Evolutionary conservation across 805 yeast species (phyloP), one percentile per base, ranked within the genome.

Genomic region (Metschnikowia cerradonensis): DNA sequence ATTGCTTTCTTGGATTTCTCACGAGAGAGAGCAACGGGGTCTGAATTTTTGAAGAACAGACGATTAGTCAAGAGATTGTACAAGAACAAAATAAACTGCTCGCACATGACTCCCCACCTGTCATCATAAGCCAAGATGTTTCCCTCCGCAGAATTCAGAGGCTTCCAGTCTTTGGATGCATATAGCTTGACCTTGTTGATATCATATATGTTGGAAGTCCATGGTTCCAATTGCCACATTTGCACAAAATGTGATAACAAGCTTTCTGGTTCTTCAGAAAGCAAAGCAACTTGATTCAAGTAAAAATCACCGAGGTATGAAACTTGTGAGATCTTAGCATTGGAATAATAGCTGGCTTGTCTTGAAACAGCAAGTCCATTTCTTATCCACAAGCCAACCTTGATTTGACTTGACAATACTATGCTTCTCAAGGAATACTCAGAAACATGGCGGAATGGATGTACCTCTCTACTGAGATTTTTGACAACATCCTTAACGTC

Each of bases 301-400:
- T 75, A 79, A 8, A 80, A 50, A 50, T 77, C 81, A 44, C 79
- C 73, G 45, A 67, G 66, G 48, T 61, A 70, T 0, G 75, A 68
- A 23, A 69, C 56, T 51, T 77, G 78, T 2, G 75, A 64, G 61
- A 76, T 69, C 3, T 64, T 54, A 6, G 68, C 58, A n/a, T 73
- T 77, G 49, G 70, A 69, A 54, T 83, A 82, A 14, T 77, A 66
- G 0, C 76, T 62, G 0, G 83, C 78, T 55, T 81, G 82, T 40
- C 77, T 72, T 3, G 80, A 64, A 1, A 76, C 79, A 5, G 79
- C 73, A 47, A 71, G 60, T 19, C 94, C 94, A 60, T 86, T 86
- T 67, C 92, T 77, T 2, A 86, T 78, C 94, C 94, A 86, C 53
- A 79, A 81, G 1, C 87, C 87, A 1, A 79, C 68, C 33, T 76